phyloP scores from a whole-genome alignment of 495 filamentous ascomycete species.

The Penicillium longicatenatum region DNA sequence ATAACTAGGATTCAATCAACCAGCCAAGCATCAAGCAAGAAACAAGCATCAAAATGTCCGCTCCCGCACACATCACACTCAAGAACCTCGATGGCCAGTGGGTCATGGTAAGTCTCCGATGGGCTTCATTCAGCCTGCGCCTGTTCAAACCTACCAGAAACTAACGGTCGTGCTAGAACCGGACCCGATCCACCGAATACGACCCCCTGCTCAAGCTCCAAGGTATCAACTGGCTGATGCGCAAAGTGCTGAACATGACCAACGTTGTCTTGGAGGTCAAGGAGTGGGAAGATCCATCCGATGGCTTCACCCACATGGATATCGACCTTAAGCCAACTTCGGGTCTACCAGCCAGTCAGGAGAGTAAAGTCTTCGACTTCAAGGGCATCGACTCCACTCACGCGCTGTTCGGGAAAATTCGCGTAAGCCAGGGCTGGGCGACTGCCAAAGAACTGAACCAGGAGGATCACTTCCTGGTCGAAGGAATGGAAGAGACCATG shows the following conservation, averaged over 20 bases:
- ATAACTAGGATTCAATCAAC: background rate
- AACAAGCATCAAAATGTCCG: background rate
- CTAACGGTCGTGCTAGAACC: background rate
- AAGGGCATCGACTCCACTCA: background rate
- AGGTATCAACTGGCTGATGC: background rate
- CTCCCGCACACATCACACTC: background rate
- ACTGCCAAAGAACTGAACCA: background rate
- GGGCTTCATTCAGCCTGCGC: background rate
- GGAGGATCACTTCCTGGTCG: background rate
- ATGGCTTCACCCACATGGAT: background rate
- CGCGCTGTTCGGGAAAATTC: background rate
- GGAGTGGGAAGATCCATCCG: background rate
- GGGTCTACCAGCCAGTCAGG: background rate
- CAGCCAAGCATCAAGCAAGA: background rate
- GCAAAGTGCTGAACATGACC: background rate
- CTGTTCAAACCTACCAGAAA: background rate
- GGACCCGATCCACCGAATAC: background rate
- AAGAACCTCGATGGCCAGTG: background rate
- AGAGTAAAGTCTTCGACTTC: background rate
- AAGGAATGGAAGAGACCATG: background rate
- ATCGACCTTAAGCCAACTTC: background rate
- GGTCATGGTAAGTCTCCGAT: background rate
- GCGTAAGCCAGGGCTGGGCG: background rate
- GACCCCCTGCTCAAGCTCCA: background rate
- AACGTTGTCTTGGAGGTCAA: background rate